phyloP scores from a whole-genome alignment of 495 filamentous ascomycete species.

The Penicillium argentinense region DNA sequence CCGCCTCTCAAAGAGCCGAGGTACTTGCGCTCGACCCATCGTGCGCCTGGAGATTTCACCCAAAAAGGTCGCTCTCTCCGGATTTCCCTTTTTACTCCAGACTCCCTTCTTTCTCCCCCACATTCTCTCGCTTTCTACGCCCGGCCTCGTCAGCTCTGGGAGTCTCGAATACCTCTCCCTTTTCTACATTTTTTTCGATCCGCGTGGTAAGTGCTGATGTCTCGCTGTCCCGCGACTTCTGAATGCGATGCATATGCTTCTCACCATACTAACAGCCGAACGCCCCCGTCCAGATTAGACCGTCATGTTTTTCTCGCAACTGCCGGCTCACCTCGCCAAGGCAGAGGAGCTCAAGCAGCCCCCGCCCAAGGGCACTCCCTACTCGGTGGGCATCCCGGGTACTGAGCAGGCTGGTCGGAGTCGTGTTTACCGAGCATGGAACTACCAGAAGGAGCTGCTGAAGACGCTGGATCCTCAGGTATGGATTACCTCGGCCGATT shows the following conservation, averaged over 20 bases:
- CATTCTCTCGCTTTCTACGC: neutral
- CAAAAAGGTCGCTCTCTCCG: conserved; percentile 22
- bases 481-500: conserved; percentile 10
- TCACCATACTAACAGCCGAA: no score
- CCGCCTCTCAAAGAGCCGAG: conserved; percentile 4
- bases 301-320: conserved; percentile 42
- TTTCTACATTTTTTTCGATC: conserved; percentile 4
- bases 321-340: conserved; percentile 38
- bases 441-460: conserved; percentile 67
- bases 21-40: neutral
- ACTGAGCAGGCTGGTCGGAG: conserved; percentile 71
- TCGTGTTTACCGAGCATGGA: conserved; percentile 81
- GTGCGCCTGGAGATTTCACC: conserved; percentile 13
- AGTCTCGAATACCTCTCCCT: no score
- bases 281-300: conserved; percentile 3
- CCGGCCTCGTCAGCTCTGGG: no score
- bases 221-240: no score
- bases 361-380: conserved; percentile 47
- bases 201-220: neutral
- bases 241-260: conserved; percentile 3
- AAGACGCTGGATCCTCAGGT: conserved; percentile 73
- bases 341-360: conserved; percentile 42
- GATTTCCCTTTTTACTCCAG: conserved; percentile 16
- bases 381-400: conserved; percentile 67
- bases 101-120: conserved; percentile 3